Percentiles rank a stretch among this genome's conserved stretches.
Conservation (phyloP, 1,139 yeast species). For the Chernovozyma sophiae-reginae region DNA sequence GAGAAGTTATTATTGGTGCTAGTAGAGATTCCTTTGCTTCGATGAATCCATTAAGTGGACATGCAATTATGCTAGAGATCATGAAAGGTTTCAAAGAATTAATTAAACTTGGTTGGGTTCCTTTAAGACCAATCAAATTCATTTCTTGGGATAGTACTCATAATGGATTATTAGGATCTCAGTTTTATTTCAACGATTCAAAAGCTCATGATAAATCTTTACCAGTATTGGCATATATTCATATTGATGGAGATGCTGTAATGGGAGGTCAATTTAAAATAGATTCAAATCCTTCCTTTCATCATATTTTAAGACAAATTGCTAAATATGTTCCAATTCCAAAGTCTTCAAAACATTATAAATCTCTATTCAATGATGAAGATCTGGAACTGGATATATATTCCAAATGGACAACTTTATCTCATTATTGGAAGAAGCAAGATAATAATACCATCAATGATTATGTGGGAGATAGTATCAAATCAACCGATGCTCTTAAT, state of each 20-base stretch:
- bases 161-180: conserved; percentile 33
- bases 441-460: conserved; percentile 30
- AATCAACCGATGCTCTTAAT: conserved; percentile 25
- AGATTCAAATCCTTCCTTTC: conserved; percentile 34
- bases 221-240: conserved; percentile 34
- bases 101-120: conserved; percentile 39
- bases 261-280: conserved; percentile 37
- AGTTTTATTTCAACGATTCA: conserved; percentile 20
- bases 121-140: conserved; percentile 38
- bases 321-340: conserved; percentile 37
- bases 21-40: conserved; percentile 38
- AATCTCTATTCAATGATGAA: conserved; percentile 9
- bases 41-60: conserved; percentile 37
- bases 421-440: conserved; percentile 36
- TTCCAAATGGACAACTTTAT: conserved; percentile 20
- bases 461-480: conserved; percentile 24
- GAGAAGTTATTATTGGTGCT: conserved; percentile 41
- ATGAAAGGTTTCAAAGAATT: conserved; percentile 36
- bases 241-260: conserved; percentile 39
- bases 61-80: conserved; percentile 38
- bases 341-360: conserved; percentile 14
- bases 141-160: conserved; percentile 43
- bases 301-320: conserved; percentile 27
- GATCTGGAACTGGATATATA: conserved; percentile 8
- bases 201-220: conserved; percentile 17